Evolutionary conservation across 2,329 filamentous ascomycete species (phyloP), one percentile per base, ranked within the genome.

Genomic region (Pseudocercospora fijiensis): DNA sequence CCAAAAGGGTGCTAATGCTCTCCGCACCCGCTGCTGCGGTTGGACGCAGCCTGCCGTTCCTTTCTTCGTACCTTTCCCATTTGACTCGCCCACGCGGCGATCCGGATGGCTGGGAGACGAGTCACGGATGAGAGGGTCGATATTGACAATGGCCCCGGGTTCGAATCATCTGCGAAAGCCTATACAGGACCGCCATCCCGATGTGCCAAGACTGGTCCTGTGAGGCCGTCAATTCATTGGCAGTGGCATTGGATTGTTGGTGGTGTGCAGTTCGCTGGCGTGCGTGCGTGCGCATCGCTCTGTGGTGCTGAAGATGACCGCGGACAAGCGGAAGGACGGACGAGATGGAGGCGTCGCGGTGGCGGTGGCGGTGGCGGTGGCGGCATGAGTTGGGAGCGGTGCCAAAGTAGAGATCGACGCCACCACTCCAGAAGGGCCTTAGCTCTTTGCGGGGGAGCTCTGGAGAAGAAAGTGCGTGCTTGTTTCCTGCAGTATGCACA

Each of bases 1-100:
- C 70, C 67, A 53, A 57, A 70, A 67, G 57, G 58, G 64, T 70
- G 13, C 58, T 69, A 64, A 67, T 58, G 65, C 61, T 63, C 65
- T 65, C 59, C 64, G 58, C 63, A 63, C 57, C 58, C 63, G 61
- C 52, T 57, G 45, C 49, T 65, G 62, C 68, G 67, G 67, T 67
- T 67, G 67, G 65, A 65, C 61, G 65, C 64, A 52, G 59, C 37
- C 49, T 65, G 59, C 67, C 63, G 68, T 64, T 51, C 60, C 62
- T 67, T 27, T 51, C 43, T 45, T 65, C 63, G 68, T 64, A 55
- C 60, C 62, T 67, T 27, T 51, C 43, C 30, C 52, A 58, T 64
- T 37, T 52, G 53, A 53, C 43, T 26, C 59, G 45, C 58, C 51
- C 60, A 64, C 41, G 66, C 63, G 58, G 66, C 61, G 62, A 59